Evolutionary conservation across 495 filamentous ascomycete genomes (phyloP), one percentile per base, ranked within the genome.

Genomic region (Thermochaetoides thermophila): DNA sequence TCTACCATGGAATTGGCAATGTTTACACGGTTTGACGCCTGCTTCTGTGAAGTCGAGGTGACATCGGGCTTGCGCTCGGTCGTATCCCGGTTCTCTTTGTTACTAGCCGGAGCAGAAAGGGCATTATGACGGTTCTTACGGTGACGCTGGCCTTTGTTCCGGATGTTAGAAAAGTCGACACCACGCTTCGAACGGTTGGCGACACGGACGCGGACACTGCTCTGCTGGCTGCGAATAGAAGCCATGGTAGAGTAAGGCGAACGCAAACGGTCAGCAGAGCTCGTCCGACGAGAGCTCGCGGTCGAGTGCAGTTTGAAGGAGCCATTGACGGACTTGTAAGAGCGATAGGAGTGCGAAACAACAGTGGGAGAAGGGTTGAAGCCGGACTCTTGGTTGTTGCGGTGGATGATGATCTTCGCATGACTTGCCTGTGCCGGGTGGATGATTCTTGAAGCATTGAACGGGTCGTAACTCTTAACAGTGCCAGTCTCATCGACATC

Each of bases 381-480:
- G 2, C 30, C 39, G 17, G 19, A 15, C 8, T 48, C 46, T 5
- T 40, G 41, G 31, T 39, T 40, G 28, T 59, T 50, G 7, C 74
- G 70, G 45, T 85, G 74, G 19, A 92, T 62, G 2, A 74, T 77
- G 20, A 91, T 69, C 27, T 69, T 77, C 3, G 74, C 36, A 53
- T 61, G 44, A 53, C 48, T 68, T 33, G 42, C 50, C 30, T 56
- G 44, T 21, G 27, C 37, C 4, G 46, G 44, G 12, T 59, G 51
- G 29, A 69, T 55, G 17, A 65, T 52, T 23, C 66, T 65, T 3
- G 82, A 84, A 6, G 81, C 74, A 40, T 78, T 66, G 51, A 74
- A 93, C 0, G 85, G 85, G 55, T 94, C 85, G 42, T 91, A 94
- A 59, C 81, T 76, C 21, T 45, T 35, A 10, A 57, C 49, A 3